Conservation (phyloP, 495 filamentous ascomycete genomes). For the Astrothelium subdiscretum region DNA sequence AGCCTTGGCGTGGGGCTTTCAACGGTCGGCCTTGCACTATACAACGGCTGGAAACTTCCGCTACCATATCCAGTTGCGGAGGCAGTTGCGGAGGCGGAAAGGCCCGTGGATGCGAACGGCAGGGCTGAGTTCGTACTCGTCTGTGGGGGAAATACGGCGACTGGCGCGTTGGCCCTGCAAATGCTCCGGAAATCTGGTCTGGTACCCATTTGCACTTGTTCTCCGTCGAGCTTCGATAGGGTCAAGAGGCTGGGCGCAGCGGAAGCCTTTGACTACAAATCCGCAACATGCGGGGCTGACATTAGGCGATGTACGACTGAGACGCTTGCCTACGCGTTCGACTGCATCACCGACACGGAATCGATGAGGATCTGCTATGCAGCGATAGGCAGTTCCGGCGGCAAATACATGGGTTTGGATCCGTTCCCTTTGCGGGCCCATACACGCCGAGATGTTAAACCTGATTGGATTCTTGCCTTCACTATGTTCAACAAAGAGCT, state of each 20-base stretch:
- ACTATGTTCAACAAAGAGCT: too few species aligned
- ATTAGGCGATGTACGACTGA: slow-evolving; percentile 24
- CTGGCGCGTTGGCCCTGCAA: slow-evolving; percentile 46
- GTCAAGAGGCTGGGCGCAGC: slow-evolving; percentile 22
- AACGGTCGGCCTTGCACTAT: slow-evolving; percentile 38
- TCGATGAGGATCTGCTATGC: slow-evolving; percentile 22
- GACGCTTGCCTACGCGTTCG: slow-evolving; percentile 22
- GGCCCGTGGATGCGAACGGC: slow-evolving; percentile 9
- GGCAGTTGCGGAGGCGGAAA: slow-evolving; percentile 10
- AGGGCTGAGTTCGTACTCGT: slow-evolving; percentile 36
- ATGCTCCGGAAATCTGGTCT: slow-evolving; percentile 23
- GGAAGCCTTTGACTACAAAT: slow-evolving; percentile 21
- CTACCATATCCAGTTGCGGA: too few species aligned
- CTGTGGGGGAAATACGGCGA: slow-evolving; percentile 38
- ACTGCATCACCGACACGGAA: slow-evolving; percentile 21
- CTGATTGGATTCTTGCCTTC: neutral
- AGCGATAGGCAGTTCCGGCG: slow-evolving; percentile 31
- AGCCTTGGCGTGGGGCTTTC: slow-evolving; percentile 44
- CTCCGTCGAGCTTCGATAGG: slow-evolving; percentile 19
- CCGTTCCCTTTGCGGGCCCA: slow-evolving; percentile 13
- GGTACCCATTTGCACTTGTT: slow-evolving; percentile 21
- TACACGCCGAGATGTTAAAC: neutral
- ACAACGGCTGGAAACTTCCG: slow-evolving; percentile 33
- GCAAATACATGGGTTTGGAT: slow-evolving; percentile 32
- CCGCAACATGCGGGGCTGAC: slow-evolving; percentile 12